Evolutionary conservation across 1,284 basidiomycete genomes (phyloP).

Genomic region (Marasmius sp.): DNA sequence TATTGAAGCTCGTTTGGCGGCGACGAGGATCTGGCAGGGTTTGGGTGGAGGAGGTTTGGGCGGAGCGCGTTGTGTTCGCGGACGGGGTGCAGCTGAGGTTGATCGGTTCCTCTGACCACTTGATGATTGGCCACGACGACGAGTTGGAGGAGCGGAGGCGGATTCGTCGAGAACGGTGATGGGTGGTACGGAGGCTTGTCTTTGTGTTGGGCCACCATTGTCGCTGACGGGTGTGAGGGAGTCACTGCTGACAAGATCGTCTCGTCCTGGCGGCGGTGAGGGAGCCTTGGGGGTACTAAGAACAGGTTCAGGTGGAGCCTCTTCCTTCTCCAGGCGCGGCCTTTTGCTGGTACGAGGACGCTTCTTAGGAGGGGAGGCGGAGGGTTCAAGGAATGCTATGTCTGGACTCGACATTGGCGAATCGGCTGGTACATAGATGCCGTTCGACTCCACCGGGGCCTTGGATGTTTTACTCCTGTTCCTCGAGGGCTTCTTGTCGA

Average conservation of each 20-base stretch:
- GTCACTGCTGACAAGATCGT: background rate
- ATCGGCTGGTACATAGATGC: constrained; percentile 2
- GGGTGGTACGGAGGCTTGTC: background rate
- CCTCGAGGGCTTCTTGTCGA: constrained; percentile 6
- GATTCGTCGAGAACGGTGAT: background rate
- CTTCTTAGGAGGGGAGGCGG: background rate
- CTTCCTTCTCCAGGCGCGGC: background rate
- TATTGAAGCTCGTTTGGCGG: constrained; percentile 5
- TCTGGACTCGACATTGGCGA: constrained; percentile 25
- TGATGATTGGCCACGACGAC: background rate
- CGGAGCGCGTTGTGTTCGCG: background rate
- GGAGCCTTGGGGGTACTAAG: background rate
- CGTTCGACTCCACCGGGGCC: background rate
- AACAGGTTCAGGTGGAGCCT: background rate
- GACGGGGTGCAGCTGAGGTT: background rate
- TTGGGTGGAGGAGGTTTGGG: constrained; percentile 34
- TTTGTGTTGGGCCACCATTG: background rate
- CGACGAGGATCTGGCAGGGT: constrained; percentile 17
- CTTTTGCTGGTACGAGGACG: background rate
- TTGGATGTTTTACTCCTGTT: constrained; percentile 1
- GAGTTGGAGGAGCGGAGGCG: background rate
- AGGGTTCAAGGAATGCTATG: constrained; percentile 11
- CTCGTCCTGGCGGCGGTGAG: background rate
- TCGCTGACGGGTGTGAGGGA: background rate
- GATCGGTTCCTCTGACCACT: background rate